Evolutionary conservation across 495 filamentous ascomycete genomes (phyloP).

Genomic region (Annulohypoxylon nitens): DNA sequence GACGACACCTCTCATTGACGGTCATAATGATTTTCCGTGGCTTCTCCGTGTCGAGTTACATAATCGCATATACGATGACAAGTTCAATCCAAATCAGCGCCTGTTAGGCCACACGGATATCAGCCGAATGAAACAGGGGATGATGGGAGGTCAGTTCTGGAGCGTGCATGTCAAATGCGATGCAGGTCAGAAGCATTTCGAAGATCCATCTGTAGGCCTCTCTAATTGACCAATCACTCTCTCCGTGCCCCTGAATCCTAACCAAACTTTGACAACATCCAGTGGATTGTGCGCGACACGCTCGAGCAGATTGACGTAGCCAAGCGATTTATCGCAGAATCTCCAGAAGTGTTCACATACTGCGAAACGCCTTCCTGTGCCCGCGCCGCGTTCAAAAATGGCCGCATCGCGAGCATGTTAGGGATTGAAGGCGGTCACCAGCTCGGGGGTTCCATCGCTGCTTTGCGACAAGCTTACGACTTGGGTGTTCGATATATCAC

Average conservation of each 20-base stretch:
- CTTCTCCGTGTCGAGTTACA: slow-evolving; percentile 48
- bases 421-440: slow-evolving; percentile 48
- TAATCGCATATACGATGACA: slow-evolving; percentile 47
- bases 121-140: slow-evolving; percentile 38
- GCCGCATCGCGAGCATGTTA: slow-evolving; percentile 47
- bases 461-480: slow-evolving; percentile 50
- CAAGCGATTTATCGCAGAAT: slow-evolving; percentile 43
- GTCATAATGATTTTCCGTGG: slow-evolving; percentile 52
- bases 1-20: slow-evolving; percentile 45
- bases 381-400: slow-evolving; percentile 31
- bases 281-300: slow-evolving; percentile 48
- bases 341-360: slow-evolving; percentile 30
- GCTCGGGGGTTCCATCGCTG: slow-evolving; percentile 43
- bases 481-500: slow-evolving; percentile 55
- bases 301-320: slow-evolving; percentile 53
- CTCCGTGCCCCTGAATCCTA: background rate
- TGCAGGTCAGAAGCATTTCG: slow-evolving; percentile 30
- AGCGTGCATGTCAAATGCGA: slow-evolving; percentile 47
- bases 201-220: slow-evolving; percentile 40
- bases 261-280: background rate
- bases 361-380: slow-evolving; percentile 38
- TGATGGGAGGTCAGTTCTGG: slow-evolving; percentile 55
- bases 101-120: slow-evolving; percentile 45
- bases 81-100: slow-evolving; percentile 47
- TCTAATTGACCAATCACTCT: background rate